These are phyloP conservation scores for Lactifluus rugatus DNA, from an alignment of 768 basidiomycete species.

Conservation along the genomic window DNA sequence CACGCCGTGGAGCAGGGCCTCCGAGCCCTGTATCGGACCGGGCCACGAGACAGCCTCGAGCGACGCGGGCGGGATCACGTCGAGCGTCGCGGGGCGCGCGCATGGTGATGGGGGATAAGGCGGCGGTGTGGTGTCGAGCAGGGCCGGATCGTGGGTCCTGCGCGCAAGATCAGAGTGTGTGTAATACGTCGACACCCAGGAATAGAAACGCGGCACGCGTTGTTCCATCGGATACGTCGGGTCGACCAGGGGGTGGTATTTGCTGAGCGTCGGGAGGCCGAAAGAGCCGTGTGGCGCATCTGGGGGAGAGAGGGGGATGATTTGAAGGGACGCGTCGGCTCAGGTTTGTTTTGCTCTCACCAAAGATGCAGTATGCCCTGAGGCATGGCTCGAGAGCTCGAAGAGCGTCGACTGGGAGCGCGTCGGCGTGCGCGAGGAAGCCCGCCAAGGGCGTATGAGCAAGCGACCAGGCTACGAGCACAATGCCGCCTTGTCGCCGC, in stretches of 20 bases:
- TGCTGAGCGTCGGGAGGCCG: conserved; percentile 11
- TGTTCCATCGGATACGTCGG: conserved; percentile 1
- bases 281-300: conserved; percentile 13
- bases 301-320: background rate
- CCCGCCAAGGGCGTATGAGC: conserved; percentile 14
- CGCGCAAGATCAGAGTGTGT: conserved; percentile 9
- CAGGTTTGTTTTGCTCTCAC: conserved; percentile 4
- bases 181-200: conserved; percentile 19
- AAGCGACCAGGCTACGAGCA: conserved; percentile 18
- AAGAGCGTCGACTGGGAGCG: conserved; percentile 10
- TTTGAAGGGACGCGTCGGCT: too few relatives aligned
- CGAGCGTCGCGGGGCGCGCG: conserved; percentile 12
- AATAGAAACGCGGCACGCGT: conserved; percentile 17
- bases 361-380: conserved; percentile 16
- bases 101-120: conserved; percentile 1
- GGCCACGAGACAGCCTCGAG: conserved; percentile 15
- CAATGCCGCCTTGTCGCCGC: conserved; percentile 12
- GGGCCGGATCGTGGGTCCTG: background rate
- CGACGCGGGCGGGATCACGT: conserved; percentile 8
- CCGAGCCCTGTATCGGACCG: conserved; percentile 13
- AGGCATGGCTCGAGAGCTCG: conserved; percentile 7
- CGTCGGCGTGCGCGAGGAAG: conserved; percentile 11
- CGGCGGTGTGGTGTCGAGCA: conserved; percentile 12
- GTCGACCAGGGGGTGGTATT: conserved; percentile 15
- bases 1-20: conserved; percentile 12